Evolutionary conservation across 1,284 basidiomycete species (phyloP), one percentile per base, ranked within the genome.

Genomic region (Sanghuangporus weigelae): DNA sequence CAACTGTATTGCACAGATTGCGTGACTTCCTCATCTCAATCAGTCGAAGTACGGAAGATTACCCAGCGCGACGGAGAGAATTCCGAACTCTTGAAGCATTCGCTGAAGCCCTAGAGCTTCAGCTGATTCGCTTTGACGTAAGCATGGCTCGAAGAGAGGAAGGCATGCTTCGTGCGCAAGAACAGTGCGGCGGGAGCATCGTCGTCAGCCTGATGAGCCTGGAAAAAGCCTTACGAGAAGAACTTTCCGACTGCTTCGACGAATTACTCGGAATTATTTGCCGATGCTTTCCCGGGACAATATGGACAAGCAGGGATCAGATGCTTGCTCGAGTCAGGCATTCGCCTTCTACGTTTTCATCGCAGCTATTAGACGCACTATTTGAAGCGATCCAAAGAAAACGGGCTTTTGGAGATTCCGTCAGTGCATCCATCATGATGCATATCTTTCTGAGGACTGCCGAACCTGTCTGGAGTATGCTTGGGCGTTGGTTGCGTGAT

Each of bases 41-140:
- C 44, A 59, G 69, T 59, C 53, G 66, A 1, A 61, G 54, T 49
- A 66, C 59, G 21, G 60, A 66, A 19, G 66, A 69, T 42, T 64
- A 69, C 21, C 60, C 68, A 19, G 65, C 71, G 31, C 69, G 69
- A 49, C 68, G 51, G 50, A 65, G 67, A 48, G 70, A 61, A 11
- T 85, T 84, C 1, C 83, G 82, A 48, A 93, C 91, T 0, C 75
- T 88, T 12, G 90, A 94, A 71, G 93, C 93, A 0, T 93, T 93
- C 71, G 84, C 88, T 0, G 90, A 92, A 63, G 89, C 89, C 0
- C 75, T 93, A 51, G 84, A 86, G 55, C 66, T 73, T 7, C 81
- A 89, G 61, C 73, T 93, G 3, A 78, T 78, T 16, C 67, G 68
- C 0, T 84, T 93, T 63, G 82, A 90, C 63, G 68, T 68, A 3